phyloP scores from a whole-genome alignment of 2,329 filamentous ascomycete genomes.

The Aspergillus hortae region DNA sequence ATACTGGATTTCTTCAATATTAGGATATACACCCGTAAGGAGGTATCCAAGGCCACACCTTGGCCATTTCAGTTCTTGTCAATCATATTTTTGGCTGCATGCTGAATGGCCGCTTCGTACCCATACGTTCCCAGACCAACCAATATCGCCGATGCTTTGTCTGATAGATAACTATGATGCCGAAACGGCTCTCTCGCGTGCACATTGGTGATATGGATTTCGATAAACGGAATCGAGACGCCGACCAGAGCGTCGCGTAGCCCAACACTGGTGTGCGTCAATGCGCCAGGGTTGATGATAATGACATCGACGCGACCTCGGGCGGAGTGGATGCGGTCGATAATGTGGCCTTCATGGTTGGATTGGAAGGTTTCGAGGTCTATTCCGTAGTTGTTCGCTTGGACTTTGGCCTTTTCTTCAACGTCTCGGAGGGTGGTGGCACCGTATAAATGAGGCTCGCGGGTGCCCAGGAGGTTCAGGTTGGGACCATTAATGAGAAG shows the following conservation, averaged over 20 bases:
- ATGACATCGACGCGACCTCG: slow-evolving; percentile 52
- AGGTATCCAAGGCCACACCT: too few species aligned
- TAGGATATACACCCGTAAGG: too few species aligned
- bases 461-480: slow-evolving; percentile 69
- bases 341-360: slow-evolving; percentile 70
- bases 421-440: slow-evolving; percentile 62
- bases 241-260: neutral
- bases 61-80: too few species aligned
- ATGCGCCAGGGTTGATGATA: slow-evolving; percentile 68
- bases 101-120: neutral
- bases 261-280: slow-evolving; percentile 53
- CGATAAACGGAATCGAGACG: neutral
- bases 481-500: slow-evolving; percentile 66
- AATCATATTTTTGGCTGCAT: neutral
- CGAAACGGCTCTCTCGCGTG: neutral
- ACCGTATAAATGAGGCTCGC: slow-evolving; percentile 70
- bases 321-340: slow-evolving; percentile 67
- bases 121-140: neutral
- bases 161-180: neutral
- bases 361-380: slow-evolving; percentile 62
- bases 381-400: slow-evolving; percentile 46
- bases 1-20: too few species aligned
- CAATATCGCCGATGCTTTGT: neutral
- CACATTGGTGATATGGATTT: neutral
- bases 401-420: slow-evolving; percentile 43